Evolutionary conservation across 371 early-diverging fungal genomes (phyloP), one percentile per base, ranked within the genome.

Genomic region (Apophysomyces trapeziformis): DNA sequence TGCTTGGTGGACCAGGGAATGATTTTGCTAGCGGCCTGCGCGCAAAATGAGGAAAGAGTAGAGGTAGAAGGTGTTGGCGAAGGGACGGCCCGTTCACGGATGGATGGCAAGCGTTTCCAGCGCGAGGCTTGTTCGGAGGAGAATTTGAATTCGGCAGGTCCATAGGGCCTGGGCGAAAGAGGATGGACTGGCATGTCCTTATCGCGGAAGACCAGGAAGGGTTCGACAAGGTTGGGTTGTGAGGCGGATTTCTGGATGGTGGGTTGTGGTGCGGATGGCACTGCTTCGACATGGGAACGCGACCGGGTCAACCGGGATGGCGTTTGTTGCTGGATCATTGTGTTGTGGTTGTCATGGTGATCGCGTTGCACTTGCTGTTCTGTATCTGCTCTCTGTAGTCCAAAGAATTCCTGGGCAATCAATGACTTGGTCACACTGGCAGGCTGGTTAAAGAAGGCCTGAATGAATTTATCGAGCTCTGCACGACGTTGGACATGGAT

Each of bases 351-450:
- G 38, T 62, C 41, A 54, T 58, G 60, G 38, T 69, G 56, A 32
- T 62, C 63, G 18, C 57, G 68, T 35, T 43, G n/a, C 13, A 68
- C 64, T 57, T 67, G 68, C 7, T 50, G 54, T 21, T 66, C 66
- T 36, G 67, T 58, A 56, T 71, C 75, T 21, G 54, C 63, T 38
- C 65, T 71, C 14, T 71, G 67, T 35, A 64, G 39, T 21, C 75
- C 75, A 69, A 75, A 75, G 61, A 75, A 75, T 63, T 71, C 75
- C 43, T 69, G 56, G 11, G 71, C 72, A 38, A 67, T 57, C 61
- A 71, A 44, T 5, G 75, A 69, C 54, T 69, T 67, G 11, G 67
- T 61, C n/a, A 69, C 63, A 7, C 65, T 44, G 6, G 62, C 38
- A 7, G 71, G 69, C 16, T 71, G 57, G 7, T 37, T 45, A 41